phyloP scores from a whole-genome alignment of 2,329 filamentous ascomycete genomes.

The Fonsecaea monophora region DNA sequence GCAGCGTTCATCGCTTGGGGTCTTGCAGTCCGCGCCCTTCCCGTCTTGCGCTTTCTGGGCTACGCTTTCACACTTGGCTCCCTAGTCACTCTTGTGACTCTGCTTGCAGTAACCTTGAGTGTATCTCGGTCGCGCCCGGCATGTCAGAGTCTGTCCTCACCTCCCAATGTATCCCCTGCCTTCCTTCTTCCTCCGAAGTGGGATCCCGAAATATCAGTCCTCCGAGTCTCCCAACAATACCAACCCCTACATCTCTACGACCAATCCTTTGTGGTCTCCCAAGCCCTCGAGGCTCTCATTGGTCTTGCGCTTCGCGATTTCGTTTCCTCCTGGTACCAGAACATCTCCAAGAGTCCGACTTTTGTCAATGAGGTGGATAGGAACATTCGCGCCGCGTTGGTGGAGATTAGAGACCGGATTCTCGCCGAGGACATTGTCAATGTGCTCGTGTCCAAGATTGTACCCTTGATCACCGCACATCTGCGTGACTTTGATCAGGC shows the following conservation, averaged over 20 bases:
- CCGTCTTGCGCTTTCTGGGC: slow-evolving; percentile 80
- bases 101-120: slow-evolving; percentile 63
- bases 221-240: slow-evolving; percentile 72
- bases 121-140: slow-evolving; percentile 42
- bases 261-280: slow-evolving; percentile 77
- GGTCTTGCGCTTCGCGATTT: slow-evolving; percentile 81
- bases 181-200: slow-evolving; percentile 72
- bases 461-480: slow-evolving; percentile 87
- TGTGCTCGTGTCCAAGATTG: slow-evolving; percentile 77
- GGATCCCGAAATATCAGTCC: slow-evolving; percentile 71
- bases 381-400: slow-evolving; percentile 74
- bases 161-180: slow-evolving; percentile 49
- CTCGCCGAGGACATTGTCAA: slow-evolving; percentile 82
- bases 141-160: slow-evolving; percentile 52
- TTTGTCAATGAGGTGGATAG: slow-evolving; percentile 89
- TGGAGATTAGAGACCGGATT: slow-evolving; percentile 73
- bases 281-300: slow-evolving; percentile 79
- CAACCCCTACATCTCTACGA: slow-evolving; percentile 73
- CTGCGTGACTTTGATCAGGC: slow-evolving; percentile 90
- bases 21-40: slow-evolving; percentile 80
- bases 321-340: slow-evolving; percentile 83
- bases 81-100: slow-evolving; percentile 61
- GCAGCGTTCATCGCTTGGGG: slow-evolving; percentile 79
- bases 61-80: slow-evolving; percentile 81
- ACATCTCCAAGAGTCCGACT: slow-evolving; percentile 78